Evolutionary conservation across 2,329 filamentous ascomycete genomes (phyloP).

Genomic region (Claviceps pazoutovae): DNA sequence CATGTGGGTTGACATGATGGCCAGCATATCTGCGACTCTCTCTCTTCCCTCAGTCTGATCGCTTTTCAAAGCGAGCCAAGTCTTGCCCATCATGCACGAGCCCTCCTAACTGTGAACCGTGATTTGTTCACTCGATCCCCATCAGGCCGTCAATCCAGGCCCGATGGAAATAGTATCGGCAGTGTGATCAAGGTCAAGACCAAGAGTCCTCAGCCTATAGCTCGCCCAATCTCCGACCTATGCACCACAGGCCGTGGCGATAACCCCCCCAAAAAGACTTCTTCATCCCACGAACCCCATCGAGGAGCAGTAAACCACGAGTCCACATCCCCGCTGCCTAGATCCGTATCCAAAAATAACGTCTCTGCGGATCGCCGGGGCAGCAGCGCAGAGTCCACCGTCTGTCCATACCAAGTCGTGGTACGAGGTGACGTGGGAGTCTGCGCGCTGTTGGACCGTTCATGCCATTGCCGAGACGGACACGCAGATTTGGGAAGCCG

Average conservation of each 20-base stretch:
- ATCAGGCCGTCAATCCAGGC: not conserved
- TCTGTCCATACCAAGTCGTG: slow-evolving; percentile 22
- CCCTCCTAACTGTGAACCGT: no score
- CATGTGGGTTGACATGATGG: no score
- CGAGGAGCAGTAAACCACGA: slow-evolving; percentile 30
- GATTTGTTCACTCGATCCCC: no score
- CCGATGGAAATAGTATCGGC: not conserved
- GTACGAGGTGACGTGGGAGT: slow-evolving; percentile 27
- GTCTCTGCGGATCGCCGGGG: slow-evolving; percentile 21
- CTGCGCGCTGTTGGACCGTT: slow-evolving; percentile 30
- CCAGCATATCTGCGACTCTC: no score
- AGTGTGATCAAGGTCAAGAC: no score
- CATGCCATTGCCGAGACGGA: slow-evolving; percentile 25
- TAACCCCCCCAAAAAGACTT: slow-evolving; percentile 29
- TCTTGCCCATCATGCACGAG: no score
- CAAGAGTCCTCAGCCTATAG: slow-evolving; percentile 29
- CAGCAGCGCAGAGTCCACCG: slow-evolving; percentile 17
- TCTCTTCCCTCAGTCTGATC: no score
- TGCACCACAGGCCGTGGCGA: slow-evolving; percentile 35
- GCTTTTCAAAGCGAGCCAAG: no score
- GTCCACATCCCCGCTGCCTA: slow-evolving; percentile 12
- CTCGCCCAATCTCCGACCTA: slow-evolving; percentile 36
- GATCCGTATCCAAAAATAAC: slow-evolving; percentile 5
- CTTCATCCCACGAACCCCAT: slow-evolving; percentile 32
- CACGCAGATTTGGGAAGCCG: slow-evolving; percentile 31